Conservation (phyloP, 176 grass and related monocot genomes). For the Pontederia paniculata region DNA sequence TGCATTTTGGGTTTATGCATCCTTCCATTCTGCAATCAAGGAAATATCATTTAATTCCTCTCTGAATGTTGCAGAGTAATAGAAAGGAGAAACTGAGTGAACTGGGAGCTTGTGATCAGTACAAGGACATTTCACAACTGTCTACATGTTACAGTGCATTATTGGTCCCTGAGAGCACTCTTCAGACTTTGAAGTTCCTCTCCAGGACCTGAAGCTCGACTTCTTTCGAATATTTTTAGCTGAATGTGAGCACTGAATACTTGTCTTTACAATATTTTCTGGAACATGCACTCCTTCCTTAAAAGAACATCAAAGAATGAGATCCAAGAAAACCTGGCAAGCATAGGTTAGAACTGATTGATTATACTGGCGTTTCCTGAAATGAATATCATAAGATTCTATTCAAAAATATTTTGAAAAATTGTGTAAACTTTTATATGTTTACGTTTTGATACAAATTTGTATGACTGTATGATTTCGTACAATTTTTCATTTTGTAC, state of each 20-base stretch:
- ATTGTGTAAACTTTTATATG: too few species aligned
- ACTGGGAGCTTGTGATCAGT: conserved; percentile 14
- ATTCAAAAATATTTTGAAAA: too few species aligned
- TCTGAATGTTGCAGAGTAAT: conserved; percentile 34
- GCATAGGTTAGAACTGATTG: too few species aligned
- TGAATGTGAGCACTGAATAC: conserved; percentile 59
- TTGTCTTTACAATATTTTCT: too few species aligned
- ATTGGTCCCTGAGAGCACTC: conserved; percentile 44
- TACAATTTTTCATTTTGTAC: too few species aligned
- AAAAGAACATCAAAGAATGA: too few species aligned
- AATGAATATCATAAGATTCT: too few species aligned
- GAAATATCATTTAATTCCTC: conserved; percentile 1
- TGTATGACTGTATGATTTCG: too few species aligned
- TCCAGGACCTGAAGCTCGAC: conserved; percentile 93
- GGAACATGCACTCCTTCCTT: too few species aligned
- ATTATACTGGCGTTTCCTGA: too few species aligned
- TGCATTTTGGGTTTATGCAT: not conserved
- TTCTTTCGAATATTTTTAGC: conserved; percentile 81
- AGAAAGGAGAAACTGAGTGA: conserved; percentile 16
- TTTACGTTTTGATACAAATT: too few species aligned
- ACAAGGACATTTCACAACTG: conserved; percentile 35
- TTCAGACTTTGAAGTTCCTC: conserved; percentile 70
- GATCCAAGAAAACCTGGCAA: too few species aligned
- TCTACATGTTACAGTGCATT: conserved; percentile 27
- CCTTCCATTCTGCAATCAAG: not conserved